These are phyloP conservation scores for Puccinia novopanici DNA, from an alignment of 1,284 basidiomycete species.

Conservation along the genomic window DNA sequence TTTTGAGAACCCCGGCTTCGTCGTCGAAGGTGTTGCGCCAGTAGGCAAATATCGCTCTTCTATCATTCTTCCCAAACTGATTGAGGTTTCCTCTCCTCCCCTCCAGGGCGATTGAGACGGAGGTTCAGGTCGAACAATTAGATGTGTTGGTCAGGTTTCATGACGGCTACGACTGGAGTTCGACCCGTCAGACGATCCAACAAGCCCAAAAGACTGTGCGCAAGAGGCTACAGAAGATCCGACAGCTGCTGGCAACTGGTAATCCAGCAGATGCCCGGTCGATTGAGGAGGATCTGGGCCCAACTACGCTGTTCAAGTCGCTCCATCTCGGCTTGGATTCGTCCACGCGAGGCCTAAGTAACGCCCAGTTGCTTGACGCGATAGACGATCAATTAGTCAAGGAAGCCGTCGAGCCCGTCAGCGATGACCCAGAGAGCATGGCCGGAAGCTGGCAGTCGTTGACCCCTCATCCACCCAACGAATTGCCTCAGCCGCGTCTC, in stretches of 20 bases:
- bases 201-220: constrained; percentile 85
- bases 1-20: neutral
- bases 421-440: constrained; percentile 34
- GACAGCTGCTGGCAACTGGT: constrained; percentile 88
- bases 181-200: constrained; percentile 81
- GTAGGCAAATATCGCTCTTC: constrained; percentile 8
- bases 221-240: constrained; percentile 80
- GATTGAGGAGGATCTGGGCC: constrained; percentile 71
- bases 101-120: constrained; percentile 26
- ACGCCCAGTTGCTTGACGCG: constrained; percentile 75
- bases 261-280: constrained; percentile 75
- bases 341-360: constrained; percentile 67
- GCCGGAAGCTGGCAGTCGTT: constrained; percentile 48
- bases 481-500: neutral
- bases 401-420: constrained; percentile 56
- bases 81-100: neutral
- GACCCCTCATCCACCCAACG: constrained; percentile 8
- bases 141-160: constrained; percentile 73
- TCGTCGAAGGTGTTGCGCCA: constrained; percentile 23
- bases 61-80: neutral
- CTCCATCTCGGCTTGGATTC: constrained; percentile 81
- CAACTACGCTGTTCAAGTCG: constrained; percentile 80
- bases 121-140: constrained; percentile 63
- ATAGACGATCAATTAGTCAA: constrained; percentile 77
- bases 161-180: constrained; percentile 89